phyloP scores from a whole-genome alignment of 306 rosid genomes.

The Cucumis hystrix region DNA sequence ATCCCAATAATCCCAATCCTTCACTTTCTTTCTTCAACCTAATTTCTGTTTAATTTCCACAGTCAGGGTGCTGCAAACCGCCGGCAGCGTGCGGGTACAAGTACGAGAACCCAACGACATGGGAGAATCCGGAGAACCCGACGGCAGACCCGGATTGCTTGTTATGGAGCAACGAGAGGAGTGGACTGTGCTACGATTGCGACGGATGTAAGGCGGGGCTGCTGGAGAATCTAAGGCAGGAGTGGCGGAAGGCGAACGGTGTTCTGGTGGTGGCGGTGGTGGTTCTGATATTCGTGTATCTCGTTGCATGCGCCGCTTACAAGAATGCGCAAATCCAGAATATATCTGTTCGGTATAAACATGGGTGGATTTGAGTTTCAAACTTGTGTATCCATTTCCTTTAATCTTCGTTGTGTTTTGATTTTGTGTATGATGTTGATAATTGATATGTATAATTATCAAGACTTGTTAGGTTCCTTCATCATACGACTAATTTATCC shows the following conservation, averaged over 20 bases:
- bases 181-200: constrained; percentile 63
- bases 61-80: constrained; percentile 97
- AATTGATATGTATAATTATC: not conserved
- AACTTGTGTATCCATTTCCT: not conserved
- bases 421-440: not conserved
- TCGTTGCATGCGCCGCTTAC: constrained; percentile 79
- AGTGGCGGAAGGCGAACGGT: constrained; percentile 74
- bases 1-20: not conserved
- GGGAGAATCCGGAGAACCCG: constrained; percentile 60
- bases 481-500: not conserved
- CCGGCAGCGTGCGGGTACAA: constrained; percentile 63
- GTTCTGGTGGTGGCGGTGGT: constrained; percentile 62
- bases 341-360: constrained; percentile 61
- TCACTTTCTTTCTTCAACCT: not conserved
- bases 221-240: constrained; percentile 57
- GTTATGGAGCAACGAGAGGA: constrained; percentile 75
- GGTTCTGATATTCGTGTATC: constrained; percentile 56
- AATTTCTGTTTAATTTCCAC: not conserved
- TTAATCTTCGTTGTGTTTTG: not conserved
- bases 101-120: constrained; percentile 56
- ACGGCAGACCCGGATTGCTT: constrained; percentile 52
- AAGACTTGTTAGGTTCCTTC: not conserved
- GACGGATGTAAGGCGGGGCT: constrained; percentile 77
- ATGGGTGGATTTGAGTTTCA: constrained; percentile 43
- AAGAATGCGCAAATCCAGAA: constrained; percentile 77